Base-by-base conservation (phyloP, 2,329 filamentous ascomycete species). In the Colletotrichum shisoi region DNA sequence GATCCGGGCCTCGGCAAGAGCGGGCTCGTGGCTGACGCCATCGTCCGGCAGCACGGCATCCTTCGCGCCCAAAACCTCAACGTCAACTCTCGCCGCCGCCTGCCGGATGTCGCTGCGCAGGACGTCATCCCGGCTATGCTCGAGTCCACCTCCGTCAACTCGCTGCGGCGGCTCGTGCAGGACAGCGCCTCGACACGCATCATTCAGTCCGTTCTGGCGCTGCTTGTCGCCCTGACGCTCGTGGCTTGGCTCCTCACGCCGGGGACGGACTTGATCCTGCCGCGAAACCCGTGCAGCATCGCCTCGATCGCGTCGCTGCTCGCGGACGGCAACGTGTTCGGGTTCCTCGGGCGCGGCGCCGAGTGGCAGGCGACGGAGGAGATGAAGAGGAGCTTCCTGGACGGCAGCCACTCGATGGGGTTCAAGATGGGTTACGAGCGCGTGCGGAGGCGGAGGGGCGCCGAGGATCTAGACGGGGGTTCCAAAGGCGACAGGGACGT, bases 231-330 rank as follows among this genome's bases (percentile, higher is more conserved):
- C 3, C 62, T 76, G 2, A 71, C 73, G 15, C 52, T 76, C 1
- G 37, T 72, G 7, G 70, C 75, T 0, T 79, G 77, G 77, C 59
- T 72, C 2, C 71, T 72, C 2, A 71, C 72, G 8, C 72, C 71
- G 3, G 71, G 71, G 7, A 67, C 72, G 17, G 69, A 69, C 21
- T 49, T 39, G 11, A 48, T 70, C 12, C 71, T 78, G 13, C 77
- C 78, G 17, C 71, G 74, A 1, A 70, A 72, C 8, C 74, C 74
- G 9, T 75, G 74, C 3, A 77, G 73, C 31, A 77, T 80, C 57
- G 79, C 78, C n/a, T 76, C 75, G n/a, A 65, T 76, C 21, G 76
- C 76, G 0, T 76, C 76, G 1, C 71, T 79, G 27, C 72, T 80
- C 3, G 77, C 74, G 1, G 78, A 79, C 31, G 78, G 78, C 1